Percentiles rank a stretch among this genome's conserved stretches.
phyloP scores from a whole-genome alignment of 306 rosid genomes.

The Medicago ruthenica region DNA sequence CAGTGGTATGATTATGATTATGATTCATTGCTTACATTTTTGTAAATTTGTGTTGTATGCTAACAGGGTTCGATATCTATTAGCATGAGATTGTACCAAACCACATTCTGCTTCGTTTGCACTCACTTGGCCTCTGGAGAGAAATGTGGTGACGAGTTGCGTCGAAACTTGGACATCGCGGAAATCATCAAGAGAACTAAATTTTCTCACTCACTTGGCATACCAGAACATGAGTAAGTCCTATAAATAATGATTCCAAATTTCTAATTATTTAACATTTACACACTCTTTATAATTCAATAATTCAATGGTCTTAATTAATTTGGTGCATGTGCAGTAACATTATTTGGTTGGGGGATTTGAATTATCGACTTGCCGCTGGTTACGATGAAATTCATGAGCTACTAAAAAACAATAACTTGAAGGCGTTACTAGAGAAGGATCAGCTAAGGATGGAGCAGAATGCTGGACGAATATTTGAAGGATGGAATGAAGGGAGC shows the following conservation, averaged over 20 bases:
- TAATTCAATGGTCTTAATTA: neutral
- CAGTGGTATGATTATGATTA: neutral
- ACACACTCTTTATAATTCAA: neutral
- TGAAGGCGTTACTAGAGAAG: constrained; percentile 80
- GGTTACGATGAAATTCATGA: constrained; percentile 64
- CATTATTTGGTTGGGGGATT: constrained; percentile 94
- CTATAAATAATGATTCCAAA: neutral
- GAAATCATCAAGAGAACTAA: constrained; percentile 84
- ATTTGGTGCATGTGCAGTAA: constrained; percentile 50
- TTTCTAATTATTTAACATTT: neutral
- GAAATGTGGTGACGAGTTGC: constrained; percentile 77
- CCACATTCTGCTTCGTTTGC: constrained; percentile 86
- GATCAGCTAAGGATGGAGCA: constrained; percentile 92
- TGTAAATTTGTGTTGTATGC: neutral
- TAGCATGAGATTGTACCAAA: constrained; percentile 72
- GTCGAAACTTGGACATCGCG: constrained; percentile 72
- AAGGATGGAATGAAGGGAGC: constrained; percentile 91
- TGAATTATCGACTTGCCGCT: constrained; percentile 80
- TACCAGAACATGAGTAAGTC: constrained; percentile 81
- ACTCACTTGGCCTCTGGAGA: constrained; percentile 95
- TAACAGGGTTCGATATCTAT: constrained; percentile 86
- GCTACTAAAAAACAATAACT: constrained; percentile 71
- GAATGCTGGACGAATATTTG: constrained; percentile 80
- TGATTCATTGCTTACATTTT: constrained; percentile 11
- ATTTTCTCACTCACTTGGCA: constrained; percentile 56